phyloP scores from a whole-genome alignment of 139 green algal genomes.

The Tetradesmus obliquus region DNA sequence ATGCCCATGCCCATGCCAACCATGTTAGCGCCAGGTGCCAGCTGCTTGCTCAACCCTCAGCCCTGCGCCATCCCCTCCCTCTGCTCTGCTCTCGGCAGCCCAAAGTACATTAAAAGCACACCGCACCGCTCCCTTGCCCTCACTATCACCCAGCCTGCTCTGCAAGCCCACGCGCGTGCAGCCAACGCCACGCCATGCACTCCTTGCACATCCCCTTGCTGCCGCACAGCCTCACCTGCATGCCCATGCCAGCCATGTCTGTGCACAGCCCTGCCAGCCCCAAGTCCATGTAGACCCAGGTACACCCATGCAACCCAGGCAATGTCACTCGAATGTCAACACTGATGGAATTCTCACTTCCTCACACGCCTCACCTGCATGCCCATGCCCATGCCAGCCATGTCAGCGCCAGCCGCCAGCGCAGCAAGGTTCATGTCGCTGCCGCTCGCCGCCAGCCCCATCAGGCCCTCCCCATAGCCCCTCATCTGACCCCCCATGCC shows the following conservation, averaged over 20 bases:
- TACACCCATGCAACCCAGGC: background rate
- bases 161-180: background rate
- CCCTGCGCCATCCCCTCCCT: too few species aligned
- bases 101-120: too few species aligned
- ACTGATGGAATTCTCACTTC: background rate
- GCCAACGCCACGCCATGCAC: background rate
- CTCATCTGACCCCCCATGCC: background rate
- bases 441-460: constrained; percentile 9
- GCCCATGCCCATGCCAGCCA: constrained; percentile 6
- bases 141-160: too few species aligned
- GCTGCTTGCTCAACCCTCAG: too few species aligned
- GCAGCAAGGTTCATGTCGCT: constrained; percentile 19
- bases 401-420: constrained; percentile 22
- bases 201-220: background rate
- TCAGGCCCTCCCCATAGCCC: background rate
- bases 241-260: constrained; percentile 13
- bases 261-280: background rate
- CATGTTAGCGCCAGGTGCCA: constrained; percentile 5
- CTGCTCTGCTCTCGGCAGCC: too few species aligned
- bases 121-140: too few species aligned
- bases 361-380: constrained; percentile 5
- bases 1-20: background rate
- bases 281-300: background rate
- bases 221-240: background rate
- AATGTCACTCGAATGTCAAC: background rate